Evolutionary conservation across 2,329 filamentous ascomycete species (phyloP).

Genomic region (Aspergillus neoniger): DNA sequence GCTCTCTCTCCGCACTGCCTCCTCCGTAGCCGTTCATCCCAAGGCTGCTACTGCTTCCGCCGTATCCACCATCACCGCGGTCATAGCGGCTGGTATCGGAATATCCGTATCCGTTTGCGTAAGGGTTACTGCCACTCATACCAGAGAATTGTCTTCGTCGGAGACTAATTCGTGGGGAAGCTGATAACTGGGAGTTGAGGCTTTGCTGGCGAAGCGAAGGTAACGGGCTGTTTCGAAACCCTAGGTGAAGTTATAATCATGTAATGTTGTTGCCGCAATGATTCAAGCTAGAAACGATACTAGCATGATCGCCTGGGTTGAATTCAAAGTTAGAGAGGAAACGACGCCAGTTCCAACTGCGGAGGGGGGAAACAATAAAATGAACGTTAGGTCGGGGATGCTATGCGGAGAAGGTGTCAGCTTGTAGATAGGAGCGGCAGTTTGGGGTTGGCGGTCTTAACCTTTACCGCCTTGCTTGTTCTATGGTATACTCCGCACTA

Average conservation of each 20-base stretch:
- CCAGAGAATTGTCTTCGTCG: constrained; percentile 19
- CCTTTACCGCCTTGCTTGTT: neutral
- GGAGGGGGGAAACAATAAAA: neutral
- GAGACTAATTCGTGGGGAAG: neutral
- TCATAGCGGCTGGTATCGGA: constrained; percentile 40
- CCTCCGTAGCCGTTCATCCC: constrained; percentile 37
- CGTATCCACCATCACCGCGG: constrained; percentile 35
- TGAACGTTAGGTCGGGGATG: neutral
- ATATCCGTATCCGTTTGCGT: constrained; percentile 43
- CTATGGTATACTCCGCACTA: neutral
- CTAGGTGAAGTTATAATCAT: neutral
- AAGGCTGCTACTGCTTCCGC: constrained; percentile 30
- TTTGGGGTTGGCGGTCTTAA: neutral
- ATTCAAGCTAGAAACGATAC: constrained; percentile 16
- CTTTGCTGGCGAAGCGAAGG: constrained; percentile 13
- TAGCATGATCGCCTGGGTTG: constrained; percentile 27
- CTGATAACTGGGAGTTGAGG: constrained; percentile 5
- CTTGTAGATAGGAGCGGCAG: neutral
- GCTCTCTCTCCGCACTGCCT: constrained; percentile 32
- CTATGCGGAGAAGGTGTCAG: neutral
- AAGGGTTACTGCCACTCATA: constrained; percentile 40
- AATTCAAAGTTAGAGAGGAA: neutral
- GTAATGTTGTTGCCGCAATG: constrained; percentile 23
- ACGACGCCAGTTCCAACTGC: neutral
- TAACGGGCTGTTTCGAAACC: neutral